Percentiles rank a stretch among this genome's conserved stretches.
Evolutionary conservation across 75 land plant genomes (phyloP).

Genomic region (Pseudotsuga menziesii): DNA sequence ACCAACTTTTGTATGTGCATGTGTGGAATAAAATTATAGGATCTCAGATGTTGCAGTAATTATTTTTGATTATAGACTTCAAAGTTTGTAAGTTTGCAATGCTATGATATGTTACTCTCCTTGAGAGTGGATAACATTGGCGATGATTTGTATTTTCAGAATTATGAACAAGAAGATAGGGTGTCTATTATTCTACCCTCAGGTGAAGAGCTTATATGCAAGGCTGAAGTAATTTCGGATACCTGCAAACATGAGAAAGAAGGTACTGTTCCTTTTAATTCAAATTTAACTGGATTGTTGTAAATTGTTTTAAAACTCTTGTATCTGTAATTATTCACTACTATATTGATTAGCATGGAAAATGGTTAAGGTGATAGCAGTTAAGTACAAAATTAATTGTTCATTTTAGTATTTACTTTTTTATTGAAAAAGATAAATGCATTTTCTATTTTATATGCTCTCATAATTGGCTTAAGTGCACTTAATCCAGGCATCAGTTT

Average conservation of each 20-base stretch:
- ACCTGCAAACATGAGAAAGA: neutral
- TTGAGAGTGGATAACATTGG: neutral
- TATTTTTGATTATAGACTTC: neutral
- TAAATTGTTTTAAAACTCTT: no score
- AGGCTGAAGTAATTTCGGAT: neutral
- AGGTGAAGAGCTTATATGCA: constrained; percentile 3
- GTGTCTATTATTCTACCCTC: neutral
- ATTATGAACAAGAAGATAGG: constrained; percentile 2
- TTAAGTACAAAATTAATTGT: neutral
- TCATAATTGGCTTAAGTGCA: neutral
- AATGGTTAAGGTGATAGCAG: neutral
- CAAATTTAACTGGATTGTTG: no score
- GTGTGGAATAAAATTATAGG: neutral
- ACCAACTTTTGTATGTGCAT: neutral
- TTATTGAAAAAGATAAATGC: no score
- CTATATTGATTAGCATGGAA: neutral
- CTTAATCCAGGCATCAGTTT: no score
- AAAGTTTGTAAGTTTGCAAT: neutral
- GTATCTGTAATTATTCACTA: neutral
- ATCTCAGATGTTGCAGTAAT: neutral
- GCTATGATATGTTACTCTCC: neutral
- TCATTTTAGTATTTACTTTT: neutral
- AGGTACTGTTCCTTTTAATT: neutral
- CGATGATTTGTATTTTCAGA: no score
- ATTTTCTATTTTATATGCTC: neutral